Conservation (phyloP, 2,329 filamentous ascomycete species). For the Alternaria conjuncta region DNA sequence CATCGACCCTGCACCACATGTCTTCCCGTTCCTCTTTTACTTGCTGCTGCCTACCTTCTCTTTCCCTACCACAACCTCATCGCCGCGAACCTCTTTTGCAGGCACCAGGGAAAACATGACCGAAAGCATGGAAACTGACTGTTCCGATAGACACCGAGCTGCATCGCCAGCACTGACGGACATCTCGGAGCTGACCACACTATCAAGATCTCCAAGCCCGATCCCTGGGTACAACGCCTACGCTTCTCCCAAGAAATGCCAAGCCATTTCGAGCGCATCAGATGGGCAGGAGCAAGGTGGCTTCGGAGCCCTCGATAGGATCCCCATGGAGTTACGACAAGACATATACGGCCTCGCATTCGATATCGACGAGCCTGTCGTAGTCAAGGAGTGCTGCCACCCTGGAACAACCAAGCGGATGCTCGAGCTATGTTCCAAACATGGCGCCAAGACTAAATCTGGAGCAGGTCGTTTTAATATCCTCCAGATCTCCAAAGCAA, state of each 20-base stretch:
- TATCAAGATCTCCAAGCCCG: background rate
- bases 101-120: background rate
- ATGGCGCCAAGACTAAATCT: background rate
- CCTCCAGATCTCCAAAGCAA: constrained; percentile 11
- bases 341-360: constrained; percentile 15
- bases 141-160: background rate
- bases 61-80: background rate
- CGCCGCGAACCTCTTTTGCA: background rate
- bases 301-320: constrained; percentile 9
- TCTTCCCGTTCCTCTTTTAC: background rate
- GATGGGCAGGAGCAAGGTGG: background rate
- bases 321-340: constrained; percentile 20
- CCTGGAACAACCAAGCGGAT: constrained; percentile 15
- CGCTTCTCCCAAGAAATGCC: background rate
- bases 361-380: constrained; percentile 7
- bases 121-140: background rate
- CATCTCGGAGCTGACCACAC: background rate
- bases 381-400: constrained; percentile 21
- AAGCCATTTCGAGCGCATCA: background rate
- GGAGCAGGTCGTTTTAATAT: constrained; percentile 18
- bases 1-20: background rate
- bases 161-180: background rate
- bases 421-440: constrained; percentile 19
- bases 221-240: background rate
- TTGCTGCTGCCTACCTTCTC: background rate